Evolutionary conservation across 2,329 filamentous ascomycete species (phyloP).

Genomic region (Penicillium crustosum): DNA sequence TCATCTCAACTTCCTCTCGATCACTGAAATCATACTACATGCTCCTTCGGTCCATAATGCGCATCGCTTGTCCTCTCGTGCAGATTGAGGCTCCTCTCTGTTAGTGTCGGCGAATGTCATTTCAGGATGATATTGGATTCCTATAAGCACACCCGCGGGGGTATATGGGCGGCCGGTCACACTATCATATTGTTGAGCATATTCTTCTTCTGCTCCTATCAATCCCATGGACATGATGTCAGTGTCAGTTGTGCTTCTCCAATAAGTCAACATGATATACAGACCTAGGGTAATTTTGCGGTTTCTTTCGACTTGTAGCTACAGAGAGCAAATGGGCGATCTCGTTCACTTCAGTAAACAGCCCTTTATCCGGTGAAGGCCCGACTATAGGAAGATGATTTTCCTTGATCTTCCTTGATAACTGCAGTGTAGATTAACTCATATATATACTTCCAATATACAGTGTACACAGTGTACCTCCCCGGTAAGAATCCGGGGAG

Average conservation of each 20-base stretch:
- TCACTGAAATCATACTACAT: neutral
- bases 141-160: neutral
- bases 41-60: neutral
- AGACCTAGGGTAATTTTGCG: too few relatives aligned
- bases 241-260: neutral
- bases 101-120: neutral
- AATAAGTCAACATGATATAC: neutral
- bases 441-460: neutral
- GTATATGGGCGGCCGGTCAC: neutral
- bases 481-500: slow-evolving; percentile 10
- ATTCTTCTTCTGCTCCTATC: neutral
- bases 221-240: neutral
- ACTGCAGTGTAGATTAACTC: neutral
- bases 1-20: neutral
- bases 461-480: too few relatives aligned
- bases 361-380: neutral
- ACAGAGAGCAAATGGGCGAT: neutral
- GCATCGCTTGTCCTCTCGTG: neutral
- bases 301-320: neutral
- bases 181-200: neutral
- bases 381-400: neutral
- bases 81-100: neutral
- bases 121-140: neutral
- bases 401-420: neutral
- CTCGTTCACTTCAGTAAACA: neutral